These are phyloP conservation scores for Ophiocordyceps camponoti-rufipedis DNA, from an alignment of 2,329 filamentous ascomycete species.

Conservation along the genomic window DNA sequence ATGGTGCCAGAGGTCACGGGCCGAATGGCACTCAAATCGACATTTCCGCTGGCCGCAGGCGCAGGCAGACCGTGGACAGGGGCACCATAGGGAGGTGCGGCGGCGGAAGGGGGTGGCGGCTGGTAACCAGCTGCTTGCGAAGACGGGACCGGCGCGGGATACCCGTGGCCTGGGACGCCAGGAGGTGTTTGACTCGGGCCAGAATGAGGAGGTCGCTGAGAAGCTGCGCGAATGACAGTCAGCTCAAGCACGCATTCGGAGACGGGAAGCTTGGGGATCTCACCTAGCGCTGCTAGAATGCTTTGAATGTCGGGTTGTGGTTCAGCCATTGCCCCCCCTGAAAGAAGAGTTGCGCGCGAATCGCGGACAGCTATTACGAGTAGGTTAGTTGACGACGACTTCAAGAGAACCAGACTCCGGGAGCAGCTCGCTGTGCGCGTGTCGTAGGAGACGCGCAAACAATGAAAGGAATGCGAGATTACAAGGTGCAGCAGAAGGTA, in stretches of 20 bases:
- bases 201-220: slow-evolving; percentile 23
- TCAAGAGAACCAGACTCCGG: neutral
- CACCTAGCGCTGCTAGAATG: slow-evolving; percentile 30
- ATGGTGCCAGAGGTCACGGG: slow-evolving; percentile 66
- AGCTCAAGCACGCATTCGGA: neutral
- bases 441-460: neutral
- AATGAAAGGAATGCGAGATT: neutral
- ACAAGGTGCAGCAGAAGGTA: no score
- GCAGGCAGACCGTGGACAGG: slow-evolving; percentile 37
- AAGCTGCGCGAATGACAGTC: slow-evolving; percentile 12
- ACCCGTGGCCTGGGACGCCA: slow-evolving; percentile 17
- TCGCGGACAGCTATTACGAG: neutral
- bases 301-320: slow-evolving; percentile 23
- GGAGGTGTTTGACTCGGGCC: slow-evolving; percentile 24
- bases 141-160: slow-evolving; percentile 18
- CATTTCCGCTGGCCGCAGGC: slow-evolving; percentile 54
- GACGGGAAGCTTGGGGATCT: slow-evolving; percentile 4
- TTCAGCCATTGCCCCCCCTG: slow-evolving; percentile 13
- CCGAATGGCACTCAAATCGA: slow-evolving; percentile 66
- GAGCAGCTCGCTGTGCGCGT: neutral
- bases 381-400: neutral
- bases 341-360: neutral
- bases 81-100: slow-evolving; percentile 17
- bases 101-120: slow-evolving; percentile 13
- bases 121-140: slow-evolving; percentile 17